A percentile compares a stretch with the other conserved stretches of the same genome.
These are phyloP conservation scores for Sutorius eximius DNA, from an alignment of 1,284 basidiomycete genomes.

Conservation along the genomic window DNA sequence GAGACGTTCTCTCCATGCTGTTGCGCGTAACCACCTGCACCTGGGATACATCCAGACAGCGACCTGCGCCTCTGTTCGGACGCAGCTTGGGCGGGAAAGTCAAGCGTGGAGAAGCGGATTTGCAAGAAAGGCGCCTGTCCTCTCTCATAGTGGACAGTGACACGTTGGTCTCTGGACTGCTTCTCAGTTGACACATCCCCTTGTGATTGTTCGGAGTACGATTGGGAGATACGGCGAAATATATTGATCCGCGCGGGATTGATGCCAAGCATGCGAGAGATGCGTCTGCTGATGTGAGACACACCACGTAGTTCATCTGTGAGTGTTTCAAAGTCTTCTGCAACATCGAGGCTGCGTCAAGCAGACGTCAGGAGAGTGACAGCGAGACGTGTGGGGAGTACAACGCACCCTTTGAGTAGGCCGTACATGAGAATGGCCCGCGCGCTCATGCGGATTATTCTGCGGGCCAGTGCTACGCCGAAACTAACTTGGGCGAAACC, in stretches of 20 bases:
- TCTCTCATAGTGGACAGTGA: slow-evolving; percentile 53
- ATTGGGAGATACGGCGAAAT: slow-evolving; percentile 42
- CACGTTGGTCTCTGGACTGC: slow-evolving; percentile 38
- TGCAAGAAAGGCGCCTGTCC: slow-evolving; percentile 57
- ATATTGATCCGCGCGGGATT: slow-evolving; percentile 50
- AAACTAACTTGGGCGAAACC: slow-evolving; percentile 61
- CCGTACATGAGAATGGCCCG: slow-evolving; percentile 59
- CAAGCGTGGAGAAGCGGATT: slow-evolving; percentile 59
- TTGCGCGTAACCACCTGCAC: neutral
- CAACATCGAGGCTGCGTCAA: slow-evolving; percentile 40
- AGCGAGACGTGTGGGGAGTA: neutral
- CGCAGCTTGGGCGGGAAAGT: slow-evolving; percentile 42
- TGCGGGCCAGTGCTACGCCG: slow-evolving; percentile 50
- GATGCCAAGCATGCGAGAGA: slow-evolving; percentile 47
- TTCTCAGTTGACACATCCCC: slow-evolving; percentile 11
- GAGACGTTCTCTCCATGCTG: slow-evolving; percentile 3
- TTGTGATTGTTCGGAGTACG: slow-evolving; percentile 15
- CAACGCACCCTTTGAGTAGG: slow-evolving; percentile 59
- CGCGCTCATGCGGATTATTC: slow-evolving; percentile 55
- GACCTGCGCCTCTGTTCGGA: slow-evolving; percentile 27
- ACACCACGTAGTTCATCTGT: slow-evolving; percentile 35
- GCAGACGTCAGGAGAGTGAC: neutral
- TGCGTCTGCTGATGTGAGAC: slow-evolving; percentile 25
- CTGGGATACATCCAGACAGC: slow-evolving; percentile 9
- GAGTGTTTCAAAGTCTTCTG: slow-evolving; percentile 45